Base-by-base conservation (phyloP, 2,329 filamentous ascomycete species). In the Trichoderma citrinoviride region DNA sequence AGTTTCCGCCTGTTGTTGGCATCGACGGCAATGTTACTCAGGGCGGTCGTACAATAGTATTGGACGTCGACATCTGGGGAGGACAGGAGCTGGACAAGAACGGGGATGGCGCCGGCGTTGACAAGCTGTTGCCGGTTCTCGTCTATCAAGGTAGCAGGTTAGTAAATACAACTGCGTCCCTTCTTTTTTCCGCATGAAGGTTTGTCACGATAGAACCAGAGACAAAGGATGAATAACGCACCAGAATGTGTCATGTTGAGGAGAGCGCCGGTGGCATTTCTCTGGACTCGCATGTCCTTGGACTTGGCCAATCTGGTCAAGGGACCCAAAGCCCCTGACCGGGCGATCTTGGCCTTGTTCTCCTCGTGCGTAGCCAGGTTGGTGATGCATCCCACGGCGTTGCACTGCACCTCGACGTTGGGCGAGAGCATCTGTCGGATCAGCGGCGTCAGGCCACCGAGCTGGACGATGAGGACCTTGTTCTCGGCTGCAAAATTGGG, bases 241-340 rank as follows among this genome's bases (percentile, higher is more conserved):
- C 93, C 93, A 69, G 93, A 98, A 81, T 99, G 95, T 72, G 95
- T 99, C 95, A 99, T 99, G 78, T 99, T 99, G 70, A 99, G 85
- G 65, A 99, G 81, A 52, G 95, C 95, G 61, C 95, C 95, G 0
- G 95, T 99, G 65, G 95, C 95, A 78, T 99, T 99, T 69, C 95
- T 87, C 80, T 99, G 95, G 54, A 99, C 95, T 64, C 95, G 88
- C 95, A 98, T 98, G 73, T 99, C 95, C 78, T 96, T 94, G 23
- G 95, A 98, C 79, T 97, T 98, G 67, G 95, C 95, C 65, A 99
- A 82, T 68, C 91, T 87, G 52, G 95, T 99, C 71, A 99, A 81
- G 8, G 95, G 95, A 7, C 90, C 92, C 64, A 99, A 83, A 62
- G 95, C 95, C 65, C 95, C 95, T 3, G 95, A 99, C 67, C 92